phyloP scores from a whole-genome alignment of 805 yeast species.

The Wickerhamomyces mucosus region DNA sequence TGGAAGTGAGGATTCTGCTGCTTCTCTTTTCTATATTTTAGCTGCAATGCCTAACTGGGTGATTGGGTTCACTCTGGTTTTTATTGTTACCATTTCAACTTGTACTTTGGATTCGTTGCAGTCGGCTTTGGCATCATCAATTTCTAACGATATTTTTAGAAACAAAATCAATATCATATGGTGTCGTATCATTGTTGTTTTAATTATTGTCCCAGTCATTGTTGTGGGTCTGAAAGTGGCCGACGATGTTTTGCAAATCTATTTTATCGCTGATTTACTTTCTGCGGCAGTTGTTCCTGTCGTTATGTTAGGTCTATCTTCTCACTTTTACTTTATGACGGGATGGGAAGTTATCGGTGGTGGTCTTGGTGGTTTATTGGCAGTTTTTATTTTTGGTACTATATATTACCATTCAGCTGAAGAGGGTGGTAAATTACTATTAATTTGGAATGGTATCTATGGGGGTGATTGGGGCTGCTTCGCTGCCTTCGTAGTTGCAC shows the following conservation, averaged over 20 bases:
- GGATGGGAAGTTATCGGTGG: slow-evolving; percentile 80
- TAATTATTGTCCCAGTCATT: slow-evolving; percentile 79
- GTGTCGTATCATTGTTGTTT: slow-evolving; percentile 59
- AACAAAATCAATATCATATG: slow-evolving; percentile 62
- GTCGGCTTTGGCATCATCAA: slow-evolving; percentile 79
- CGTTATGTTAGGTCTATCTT: slow-evolving; percentile 68
- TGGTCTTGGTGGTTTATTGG: slow-evolving; percentile 73
- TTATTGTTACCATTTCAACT: slow-evolving; percentile 65
- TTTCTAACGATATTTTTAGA: slow-evolving; percentile 84
- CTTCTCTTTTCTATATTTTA: slow-evolving; percentile 66
- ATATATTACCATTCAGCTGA: slow-evolving; percentile 63
- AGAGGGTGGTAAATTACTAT: slow-evolving; percentile 68
- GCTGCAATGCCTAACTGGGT: slow-evolving; percentile 78
- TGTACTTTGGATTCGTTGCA: slow-evolving; percentile 87
- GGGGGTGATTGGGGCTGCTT: slow-evolving; percentile 85
- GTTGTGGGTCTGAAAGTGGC: slow-evolving; percentile 80
- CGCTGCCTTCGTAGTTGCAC: slow-evolving; percentile 91
- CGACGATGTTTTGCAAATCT: slow-evolving; percentile 75
- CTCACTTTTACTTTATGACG: slow-evolving; percentile 54
- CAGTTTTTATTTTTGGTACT: slow-evolving; percentile 77
- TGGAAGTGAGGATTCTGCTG: slow-evolving; percentile 41
- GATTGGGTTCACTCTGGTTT: slow-evolving; percentile 71
- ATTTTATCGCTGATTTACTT: slow-evolving; percentile 82
- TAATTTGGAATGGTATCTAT: slow-evolving; percentile 76
- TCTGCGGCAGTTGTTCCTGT: slow-evolving; percentile 84